phyloP scores from a whole-genome alignment of 495 filamentous ascomycete species.

The Podospora appendiculata region DNA sequence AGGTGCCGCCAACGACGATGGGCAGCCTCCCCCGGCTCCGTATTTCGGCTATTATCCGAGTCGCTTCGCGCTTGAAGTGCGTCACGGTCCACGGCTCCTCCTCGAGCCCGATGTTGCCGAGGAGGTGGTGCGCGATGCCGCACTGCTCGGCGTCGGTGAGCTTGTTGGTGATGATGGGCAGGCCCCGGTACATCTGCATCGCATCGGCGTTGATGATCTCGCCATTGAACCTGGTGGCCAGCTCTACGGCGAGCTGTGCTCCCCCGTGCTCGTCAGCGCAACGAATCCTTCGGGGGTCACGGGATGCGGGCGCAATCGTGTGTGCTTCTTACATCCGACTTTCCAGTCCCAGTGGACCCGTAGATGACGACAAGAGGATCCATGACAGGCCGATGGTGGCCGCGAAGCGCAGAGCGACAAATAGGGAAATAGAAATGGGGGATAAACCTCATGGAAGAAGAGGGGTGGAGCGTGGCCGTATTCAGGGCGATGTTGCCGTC shows the following conservation, averaged over 20 bases:
- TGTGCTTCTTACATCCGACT: conserved; percentile 70
- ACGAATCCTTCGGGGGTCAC: not conserved
- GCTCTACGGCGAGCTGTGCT: conserved; percentile 80
- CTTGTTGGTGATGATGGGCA: conserved; percentile 96
- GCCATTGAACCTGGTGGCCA: conserved; percentile 77
- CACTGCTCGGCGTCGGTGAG: conserved; percentile 65
- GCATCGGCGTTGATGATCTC: conserved; percentile 98
- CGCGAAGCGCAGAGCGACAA: not conserved
- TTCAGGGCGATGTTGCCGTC: conserved; percentile 3
- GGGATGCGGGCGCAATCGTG: not conserved
- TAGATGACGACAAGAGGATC: conserved; percentile 74
- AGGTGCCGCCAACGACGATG: conserved; percentile 87
- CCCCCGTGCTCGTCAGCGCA: conserved; percentile 3
- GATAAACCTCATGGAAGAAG: conserved; percentile 7
- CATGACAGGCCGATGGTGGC: conserved; percentile 5
- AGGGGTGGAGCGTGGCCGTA: not conserved
- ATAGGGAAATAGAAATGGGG: not conserved
- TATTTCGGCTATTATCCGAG: conserved; percentile 68
- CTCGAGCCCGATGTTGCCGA: conserved; percentile 64
- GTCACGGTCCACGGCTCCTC: conserved; percentile 78
- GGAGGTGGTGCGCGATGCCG: conserved; percentile 81
- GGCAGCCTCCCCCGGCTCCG: conserved; percentile 68
- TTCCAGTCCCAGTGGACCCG: conserved; percentile 92
- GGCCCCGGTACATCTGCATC: conserved; percentile 94
- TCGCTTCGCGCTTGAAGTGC: conserved; percentile 61